Percentiles rank a stretch among this genome's conserved stretches.
Conservation (phyloP, 2,329 filamentous ascomycete genomes). For the Trichocomaceae sp. region DNA sequence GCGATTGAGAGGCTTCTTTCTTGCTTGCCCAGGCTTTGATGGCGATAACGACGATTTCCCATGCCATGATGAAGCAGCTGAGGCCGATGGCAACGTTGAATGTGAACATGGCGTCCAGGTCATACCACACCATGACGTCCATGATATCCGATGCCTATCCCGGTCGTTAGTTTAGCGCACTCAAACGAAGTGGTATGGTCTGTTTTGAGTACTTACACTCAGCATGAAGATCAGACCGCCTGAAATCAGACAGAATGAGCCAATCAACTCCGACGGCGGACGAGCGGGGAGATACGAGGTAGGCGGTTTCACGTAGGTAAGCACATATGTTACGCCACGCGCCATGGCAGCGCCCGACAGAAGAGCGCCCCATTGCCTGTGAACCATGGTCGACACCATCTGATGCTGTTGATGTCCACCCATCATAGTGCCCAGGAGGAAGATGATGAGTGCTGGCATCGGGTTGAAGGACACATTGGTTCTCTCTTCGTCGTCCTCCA, state of each 20-base stretch:
- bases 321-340: conserved; percentile 69
- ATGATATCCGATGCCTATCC: conserved; percentile 68
- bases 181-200: too few relatives aligned
- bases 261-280: conserved; percentile 83
- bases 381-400: conserved; percentile 84
- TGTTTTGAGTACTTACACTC: conserved; percentile 56
- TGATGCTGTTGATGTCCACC: conserved; percentile 77
- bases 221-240: conserved; percentile 91
- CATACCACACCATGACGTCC: conserved; percentile 65
- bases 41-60: conserved; percentile 68
- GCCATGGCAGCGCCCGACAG: conserved; percentile 74
- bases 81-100: conserved; percentile 84
- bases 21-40: conserved; percentile 78
- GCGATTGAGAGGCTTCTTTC: conserved; percentile 30
- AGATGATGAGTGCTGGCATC: conserved; percentile 76
- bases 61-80: conserved; percentile 77
- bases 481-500: conserved; percentile 34
- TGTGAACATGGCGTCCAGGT: conserved; percentile 84
- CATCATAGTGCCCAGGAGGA: conserved; percentile 92
- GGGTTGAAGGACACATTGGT: conserved; percentile 70
- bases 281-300: conserved; percentile 72
- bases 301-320: conserved; percentile 73
- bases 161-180: not conserved
- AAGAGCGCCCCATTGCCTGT: conserved; percentile 87
- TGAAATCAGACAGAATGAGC: conserved; percentile 76